A percentile compares a stretch with the other conserved stretches of the same genome.
Evolutionary conservation across 495 filamentous ascomycete genomes (phyloP).

Genomic region (Aspergillus olivimuriae): DNA sequence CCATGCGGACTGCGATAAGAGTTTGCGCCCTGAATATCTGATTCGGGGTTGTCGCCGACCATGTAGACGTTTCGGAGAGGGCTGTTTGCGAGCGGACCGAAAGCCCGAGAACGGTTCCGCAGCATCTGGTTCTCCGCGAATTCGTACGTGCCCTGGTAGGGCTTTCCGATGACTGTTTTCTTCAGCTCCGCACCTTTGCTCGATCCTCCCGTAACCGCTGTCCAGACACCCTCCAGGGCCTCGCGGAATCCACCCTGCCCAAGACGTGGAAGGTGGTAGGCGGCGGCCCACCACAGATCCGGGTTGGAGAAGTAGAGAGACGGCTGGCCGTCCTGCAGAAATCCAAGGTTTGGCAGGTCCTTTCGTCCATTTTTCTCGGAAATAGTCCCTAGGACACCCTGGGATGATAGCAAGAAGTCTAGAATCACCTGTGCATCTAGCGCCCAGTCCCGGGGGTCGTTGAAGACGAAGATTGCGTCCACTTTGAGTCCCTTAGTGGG

Average conservation of each 20-base stretch:
- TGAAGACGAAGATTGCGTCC: slow-evolving; percentile 82
- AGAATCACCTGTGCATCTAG: slow-evolving; percentile 76
- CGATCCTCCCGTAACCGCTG: slow-evolving; percentile 57
- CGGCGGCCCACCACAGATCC: slow-evolving; percentile 81
- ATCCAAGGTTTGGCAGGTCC: slow-evolving; percentile 62
- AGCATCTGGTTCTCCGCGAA: slow-evolving; percentile 74
- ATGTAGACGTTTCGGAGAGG: slow-evolving; percentile 73
- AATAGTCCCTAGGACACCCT: slow-evolving; percentile 71
- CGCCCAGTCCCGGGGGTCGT: slow-evolving; percentile 91
- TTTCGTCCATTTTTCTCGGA: slow-evolving; percentile 51
- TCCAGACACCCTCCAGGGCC: slow-evolving; percentile 73
- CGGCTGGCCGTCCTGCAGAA: slow-evolving; percentile 73
- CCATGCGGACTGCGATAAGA: slow-evolving; percentile 56
- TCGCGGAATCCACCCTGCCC: slow-evolving; percentile 90
- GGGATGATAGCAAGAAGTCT: slow-evolving; percentile 70
- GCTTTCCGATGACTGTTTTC: slow-evolving; percentile 78
- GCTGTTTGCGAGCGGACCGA: slow-evolving; percentile 26
- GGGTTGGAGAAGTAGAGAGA: slow-evolving; percentile 82
- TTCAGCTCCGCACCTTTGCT: slow-evolving; percentile 50
- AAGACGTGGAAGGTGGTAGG: slow-evolving; percentile 77
- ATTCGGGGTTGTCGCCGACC: slow-evolving; percentile 96
- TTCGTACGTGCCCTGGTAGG: slow-evolving; percentile 64
- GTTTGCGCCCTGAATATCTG: slow-evolving; percentile 89
- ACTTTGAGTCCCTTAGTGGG: slow-evolving; percentile 55
- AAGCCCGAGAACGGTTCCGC: slow-evolving; percentile 48